phyloP scores from a whole-genome alignment of 2,329 filamentous ascomycete species.

The Alternaria viburni region DNA sequence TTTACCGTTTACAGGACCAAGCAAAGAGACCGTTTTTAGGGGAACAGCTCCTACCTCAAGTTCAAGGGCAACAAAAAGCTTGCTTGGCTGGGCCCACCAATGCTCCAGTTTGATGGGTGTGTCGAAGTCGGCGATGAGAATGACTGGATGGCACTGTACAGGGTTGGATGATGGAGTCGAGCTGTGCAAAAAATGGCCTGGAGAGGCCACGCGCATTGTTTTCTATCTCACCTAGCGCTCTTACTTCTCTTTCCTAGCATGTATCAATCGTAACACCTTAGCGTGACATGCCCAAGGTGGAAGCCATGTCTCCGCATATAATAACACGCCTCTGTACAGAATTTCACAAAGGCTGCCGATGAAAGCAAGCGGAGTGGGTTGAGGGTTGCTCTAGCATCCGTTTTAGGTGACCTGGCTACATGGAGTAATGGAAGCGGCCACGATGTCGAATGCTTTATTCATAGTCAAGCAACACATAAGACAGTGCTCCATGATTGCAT shows the following conservation, averaged over 20 bases:
- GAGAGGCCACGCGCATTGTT: conserved; percentile 15
- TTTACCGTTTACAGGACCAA: conserved; percentile 81
- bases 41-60: conserved; percentile 10
- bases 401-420: conserved; percentile 34
- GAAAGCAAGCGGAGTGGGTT: conserved; percentile 10
- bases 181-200: conserved; percentile 9
- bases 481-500: neutral
- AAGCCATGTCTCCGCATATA: conserved; percentile 13
- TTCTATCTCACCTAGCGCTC: conserved; percentile 10
- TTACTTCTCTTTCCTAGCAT: conserved; percentile 12
- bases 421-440: conserved; percentile 22
- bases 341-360: conserved; percentile 8
- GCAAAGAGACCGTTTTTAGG: conserved; percentile 55
- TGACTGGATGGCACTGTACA: conserved; percentile 25
- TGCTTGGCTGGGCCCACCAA: neutral
- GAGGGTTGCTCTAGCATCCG: conserved; percentile 29
- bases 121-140: conserved; percentile 10
- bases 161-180: conserved; percentile 21
- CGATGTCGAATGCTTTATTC: conserved; percentile 32
- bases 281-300: neutral
- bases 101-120: conserved; percentile 6
- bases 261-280: conserved; percentile 2
- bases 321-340: conserved; percentile 8
- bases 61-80: conserved; percentile 4
- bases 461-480: neutral